Percentiles rank a stretch among this genome's conserved stretches.
Conservation (phyloP, 495 filamentous ascomycete genomes). For the Penicillium cosmopolitanum region DNA sequence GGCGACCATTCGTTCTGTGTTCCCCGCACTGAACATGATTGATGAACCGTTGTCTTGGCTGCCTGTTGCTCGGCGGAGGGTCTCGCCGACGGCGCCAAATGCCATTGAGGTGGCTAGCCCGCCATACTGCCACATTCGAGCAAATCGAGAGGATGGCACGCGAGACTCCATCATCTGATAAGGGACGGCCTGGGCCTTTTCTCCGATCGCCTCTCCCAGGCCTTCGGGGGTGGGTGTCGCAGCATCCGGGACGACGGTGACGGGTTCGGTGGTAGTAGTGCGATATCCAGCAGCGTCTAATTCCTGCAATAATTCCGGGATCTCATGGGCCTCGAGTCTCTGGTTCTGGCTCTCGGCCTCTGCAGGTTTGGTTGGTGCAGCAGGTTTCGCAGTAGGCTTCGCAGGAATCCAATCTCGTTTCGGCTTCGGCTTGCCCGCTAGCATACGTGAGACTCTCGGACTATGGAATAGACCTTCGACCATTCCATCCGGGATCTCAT, state of each 20-base stretch:
- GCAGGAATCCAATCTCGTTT: conserved; percentile 22
- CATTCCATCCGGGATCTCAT: conserved; percentile 57
- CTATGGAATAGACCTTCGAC: conserved; percentile 65
- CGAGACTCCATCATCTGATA: conserved; percentile 87
- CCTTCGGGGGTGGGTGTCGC: conserved; percentile 24
- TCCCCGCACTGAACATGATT: conserved; percentile 82
- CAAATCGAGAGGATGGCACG: conserved; percentile 85
- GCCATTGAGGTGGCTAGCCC: conserved; percentile 94
- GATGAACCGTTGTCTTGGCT: conserved; percentile 71
- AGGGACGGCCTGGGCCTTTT: conserved; percentile 20
- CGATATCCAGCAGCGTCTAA: not conserved
- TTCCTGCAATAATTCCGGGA: not conserved
- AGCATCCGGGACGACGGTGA: not conserved
- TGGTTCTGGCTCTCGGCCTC: not conserved
- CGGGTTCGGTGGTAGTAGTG: not conserved
- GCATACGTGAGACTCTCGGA: conserved; percentile 58
- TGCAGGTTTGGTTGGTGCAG: not conserved
- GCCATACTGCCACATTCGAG: conserved; percentile 91
- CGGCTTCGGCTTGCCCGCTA: conserved; percentile 39
- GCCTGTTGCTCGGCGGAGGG: conserved; percentile 70
- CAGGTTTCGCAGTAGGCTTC: not conserved
- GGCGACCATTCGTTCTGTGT: conserved; percentile 88
- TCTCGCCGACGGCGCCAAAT: conserved; percentile 87
- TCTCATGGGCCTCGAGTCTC: not conserved
- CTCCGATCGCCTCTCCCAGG: conserved; percentile 9